Evolutionary conservation across 257 asterid species (phyloP), one percentile per base, ranked within the genome.

Genomic region (Salvia rosmarinus): DNA sequence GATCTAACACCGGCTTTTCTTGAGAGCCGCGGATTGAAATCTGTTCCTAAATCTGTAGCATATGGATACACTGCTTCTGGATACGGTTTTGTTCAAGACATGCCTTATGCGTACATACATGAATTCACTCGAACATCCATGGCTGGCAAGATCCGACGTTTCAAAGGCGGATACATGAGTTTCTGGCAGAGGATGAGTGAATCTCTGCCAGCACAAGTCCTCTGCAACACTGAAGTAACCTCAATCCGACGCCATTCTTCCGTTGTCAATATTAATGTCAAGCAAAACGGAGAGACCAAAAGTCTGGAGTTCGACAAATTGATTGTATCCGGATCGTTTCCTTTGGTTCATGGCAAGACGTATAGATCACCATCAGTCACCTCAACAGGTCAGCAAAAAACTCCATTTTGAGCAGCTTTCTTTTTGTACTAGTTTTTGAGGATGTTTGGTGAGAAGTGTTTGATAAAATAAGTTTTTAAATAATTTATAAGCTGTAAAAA

Each of bases 31-130:
- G 93, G 94, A 49, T 20, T 90, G 51, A 82, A 80, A 69, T 80
- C 88, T 2, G 79, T 88, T 28, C 96, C 97, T 0, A 84, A 87
- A 76, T 85, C 97, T n/a, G 96, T 90, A 46, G 88, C 86, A 28
- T 87, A 87, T 59, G 97, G 97, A 4, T 90, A 84, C 54, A 90
- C 96, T 9, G 97, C 97, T 72, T 90, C 97, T 4, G 97, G 97
- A 67, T 90, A 88, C 64, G 96, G 97, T 46, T 90, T 86, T 64
- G 86, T 84, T 46, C 95, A 87, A 73, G 97, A 90, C 74, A 87
- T 90, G 94, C 83, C 96, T 20, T 90, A 90, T 35, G 95, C 95
- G 0, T 90, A 90, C 75, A 67, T 88, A 49, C 96, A 90, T 35
- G 97, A 90, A 73, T 90, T 90, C 79, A 90, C 87, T 6, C 78